These are phyloP conservation scores for Epichloe scottii DNA, from an alignment of 2,329 filamentous ascomycete genomes.

Conservation along the genomic window DNA sequence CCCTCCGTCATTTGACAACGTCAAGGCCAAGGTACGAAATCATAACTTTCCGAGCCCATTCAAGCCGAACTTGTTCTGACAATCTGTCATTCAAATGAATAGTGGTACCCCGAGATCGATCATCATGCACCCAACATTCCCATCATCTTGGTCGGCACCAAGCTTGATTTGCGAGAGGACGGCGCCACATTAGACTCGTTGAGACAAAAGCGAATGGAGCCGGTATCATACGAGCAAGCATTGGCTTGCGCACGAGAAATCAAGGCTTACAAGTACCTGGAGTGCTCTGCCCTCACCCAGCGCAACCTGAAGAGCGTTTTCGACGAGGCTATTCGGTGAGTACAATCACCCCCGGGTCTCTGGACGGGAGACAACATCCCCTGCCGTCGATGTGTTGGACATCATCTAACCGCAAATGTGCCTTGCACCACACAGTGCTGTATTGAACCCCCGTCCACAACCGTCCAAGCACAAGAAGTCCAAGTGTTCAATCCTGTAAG, in stretches of 20 bases:
- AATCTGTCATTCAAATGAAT: background rate
- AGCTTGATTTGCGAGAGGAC: slow-evolving; percentile 90
- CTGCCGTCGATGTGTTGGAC: background rate
- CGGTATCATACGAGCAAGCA: slow-evolving; percentile 70
- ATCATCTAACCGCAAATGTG: background rate
- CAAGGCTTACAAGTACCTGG: slow-evolving; percentile 90
- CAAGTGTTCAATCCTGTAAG: slow-evolving; percentile 59
- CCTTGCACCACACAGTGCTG: slow-evolving; percentile 38
- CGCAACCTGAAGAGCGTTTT: slow-evolving; percentile 97
- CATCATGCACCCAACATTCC: slow-evolving; percentile 92
- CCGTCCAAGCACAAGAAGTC: slow-evolving; percentile 46
- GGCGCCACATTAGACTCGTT: slow-evolving; percentile 68
- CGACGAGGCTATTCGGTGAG: slow-evolving; percentile 93
- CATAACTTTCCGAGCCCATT: background rate
- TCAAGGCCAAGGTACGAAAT: slow-evolving; percentile 77
- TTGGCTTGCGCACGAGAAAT: slow-evolving; percentile 86
- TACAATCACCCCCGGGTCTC: slow-evolving; percentile 8
- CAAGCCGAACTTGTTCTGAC: background rate
- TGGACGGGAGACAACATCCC: background rate
- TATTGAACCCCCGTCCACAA: slow-evolving; percentile 55
- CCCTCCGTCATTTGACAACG: slow-evolving; percentile 97
- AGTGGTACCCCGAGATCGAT: slow-evolving; percentile 98
- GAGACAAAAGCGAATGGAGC: slow-evolving; percentile 86
- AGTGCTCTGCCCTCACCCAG: slow-evolving; percentile 95
- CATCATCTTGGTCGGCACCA: slow-evolving; percentile 94